phyloP scores from a whole-genome alignment of 2,329 filamentous ascomycete genomes.

The Fusarium equiseti region DNA sequence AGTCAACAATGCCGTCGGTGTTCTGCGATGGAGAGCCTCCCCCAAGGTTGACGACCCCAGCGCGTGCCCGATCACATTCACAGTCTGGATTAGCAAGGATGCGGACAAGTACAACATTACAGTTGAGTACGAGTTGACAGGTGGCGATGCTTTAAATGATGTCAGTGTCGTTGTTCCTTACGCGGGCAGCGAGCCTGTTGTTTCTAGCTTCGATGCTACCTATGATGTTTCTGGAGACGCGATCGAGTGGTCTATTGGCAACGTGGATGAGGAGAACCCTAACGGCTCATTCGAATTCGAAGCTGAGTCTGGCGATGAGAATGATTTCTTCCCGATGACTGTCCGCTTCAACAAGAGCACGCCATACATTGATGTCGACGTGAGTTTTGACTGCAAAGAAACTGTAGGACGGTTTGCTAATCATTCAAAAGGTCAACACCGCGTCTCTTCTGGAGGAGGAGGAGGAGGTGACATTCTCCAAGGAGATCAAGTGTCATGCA shows the following conservation, averaged over 20 bases:
- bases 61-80: conserved; percentile 93
- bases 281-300: conserved; percentile 96
- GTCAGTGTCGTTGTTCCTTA: conserved; percentile 92
- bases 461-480: conserved; percentile 84
- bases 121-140: conserved; percentile 93
- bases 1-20: conserved; percentile 91
- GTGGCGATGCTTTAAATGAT: conserved; percentile 81
- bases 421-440: conserved; percentile 65
- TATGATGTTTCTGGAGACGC: conserved; percentile 95
- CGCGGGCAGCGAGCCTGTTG: conserved; percentile 82
- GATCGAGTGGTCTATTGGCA: conserved; percentile 93
- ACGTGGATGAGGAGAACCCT: conserved; percentile 83
- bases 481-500: conserved; percentile 81
- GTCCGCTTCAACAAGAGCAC: conserved; percentile 87
- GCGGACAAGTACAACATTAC: conserved; percentile 88
- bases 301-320: conserved; percentile 85
- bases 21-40: conserved; percentile 90
- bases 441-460: conserved; percentile 80
- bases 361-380: conserved; percentile 93
- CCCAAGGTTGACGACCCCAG: conserved; percentile 84
- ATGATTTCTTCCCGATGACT: conserved; percentile 98
- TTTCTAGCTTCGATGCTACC: conserved; percentile 92
- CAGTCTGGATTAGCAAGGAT: conserved; percentile 96
- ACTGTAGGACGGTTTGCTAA: conserved; percentile 1
- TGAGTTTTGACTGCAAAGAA: conserved; percentile 63